Percentiles rank a stretch among this genome's conserved stretches.
Evolutionary conservation across 495 filamentous ascomycete species (phyloP).

Genomic region (Saxispiralis lemnorum): DNA sequence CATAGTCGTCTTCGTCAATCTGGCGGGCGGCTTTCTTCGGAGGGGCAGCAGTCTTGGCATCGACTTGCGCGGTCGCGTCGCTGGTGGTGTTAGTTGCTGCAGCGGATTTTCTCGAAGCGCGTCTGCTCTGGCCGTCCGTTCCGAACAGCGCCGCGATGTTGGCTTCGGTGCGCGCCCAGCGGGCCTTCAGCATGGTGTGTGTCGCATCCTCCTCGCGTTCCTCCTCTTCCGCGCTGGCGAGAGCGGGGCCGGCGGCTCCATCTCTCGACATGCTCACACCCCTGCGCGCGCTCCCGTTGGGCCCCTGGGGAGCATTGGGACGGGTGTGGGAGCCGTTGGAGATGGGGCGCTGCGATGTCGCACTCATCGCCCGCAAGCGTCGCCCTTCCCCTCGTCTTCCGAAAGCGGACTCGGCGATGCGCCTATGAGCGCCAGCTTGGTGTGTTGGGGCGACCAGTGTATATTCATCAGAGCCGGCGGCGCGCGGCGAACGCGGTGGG

Average conservation of each 20-base stretch:
- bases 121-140: not conserved
- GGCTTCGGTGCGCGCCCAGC: slow-evolving; percentile 42
- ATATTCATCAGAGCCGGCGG: slow-evolving; percentile 14
- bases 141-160: slow-evolving; percentile 42
- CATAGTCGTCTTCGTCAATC: slow-evolving; percentile 73
- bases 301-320: slow-evolving; percentile 14
- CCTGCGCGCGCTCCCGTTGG: slow-evolving; percentile 12
- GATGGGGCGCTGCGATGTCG: slow-evolving; percentile 15
- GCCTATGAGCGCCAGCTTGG: slow-evolving; percentile 20
- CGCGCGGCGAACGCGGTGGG: slow-evolving; percentile 5
- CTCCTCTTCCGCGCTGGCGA: slow-evolving; percentile 18
- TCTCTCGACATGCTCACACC: slow-evolving; percentile 31
- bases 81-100: slow-evolving; percentile 19
- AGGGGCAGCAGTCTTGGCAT: slow-evolving; percentile 22
- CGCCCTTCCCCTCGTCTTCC: slow-evolving; percentile 1
- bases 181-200: slow-evolving; percentile 40
- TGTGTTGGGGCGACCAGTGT: not conserved
- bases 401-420: slow-evolving; percentile 26
- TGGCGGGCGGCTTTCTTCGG: slow-evolving; percentile 44
- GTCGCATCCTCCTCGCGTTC: slow-evolving; percentile 43
- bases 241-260: slow-evolving; percentile 23
- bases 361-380: slow-evolving; percentile 12
- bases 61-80: slow-evolving; percentile 9
- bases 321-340: slow-evolving; percentile 18
- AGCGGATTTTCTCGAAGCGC: not conserved